Conservation (phyloP, 2,329 filamentous ascomycete species). For the Cladosporium sp. region DNA sequence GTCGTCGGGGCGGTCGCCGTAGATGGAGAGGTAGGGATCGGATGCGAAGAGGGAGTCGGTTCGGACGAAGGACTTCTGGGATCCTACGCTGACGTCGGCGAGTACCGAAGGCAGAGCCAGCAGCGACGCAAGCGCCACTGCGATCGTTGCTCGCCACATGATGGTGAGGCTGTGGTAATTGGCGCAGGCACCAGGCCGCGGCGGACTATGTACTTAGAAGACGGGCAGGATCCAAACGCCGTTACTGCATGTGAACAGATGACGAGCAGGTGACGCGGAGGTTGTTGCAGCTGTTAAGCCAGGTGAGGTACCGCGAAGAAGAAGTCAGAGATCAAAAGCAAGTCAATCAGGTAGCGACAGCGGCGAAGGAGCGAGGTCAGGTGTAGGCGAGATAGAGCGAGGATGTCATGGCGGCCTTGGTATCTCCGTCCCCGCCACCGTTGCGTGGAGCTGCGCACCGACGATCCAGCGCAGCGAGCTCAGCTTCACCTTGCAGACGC, state of each 20-base stretch:
- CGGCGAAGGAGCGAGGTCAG: neutral
- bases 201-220: neutral
- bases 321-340: neutral
- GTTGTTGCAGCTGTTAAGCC: neutral
- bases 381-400: neutral
- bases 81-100: slow-evolving; percentile 12
- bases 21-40: slow-evolving; percentile 48
- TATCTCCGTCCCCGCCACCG: slow-evolving; percentile 10
- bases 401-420: slow-evolving; percentile 10
- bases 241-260: neutral
- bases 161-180: slow-evolving; percentile 4
- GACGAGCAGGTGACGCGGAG: neutral
- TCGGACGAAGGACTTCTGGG: slow-evolving; percentile 8
- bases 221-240: neutral
- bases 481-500: no score
- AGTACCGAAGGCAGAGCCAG: slow-evolving; percentile 18
- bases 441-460: neutral
- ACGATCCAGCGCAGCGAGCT: no score
- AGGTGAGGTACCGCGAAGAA: neutral
- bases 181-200: slow-evolving; percentile 6
- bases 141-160: slow-evolving; percentile 23
- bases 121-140: slow-evolving; percentile 18
- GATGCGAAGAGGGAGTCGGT: slow-evolving; percentile 10
- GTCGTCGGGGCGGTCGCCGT: slow-evolving; percentile 66
- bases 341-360: neutral